Percentiles rank a stretch among this genome's conserved stretches.
These are phyloP conservation scores for Symbiodinium natans DNA, from an alignment of 73 alveolate species.

Conservation along the genomic window DNA sequence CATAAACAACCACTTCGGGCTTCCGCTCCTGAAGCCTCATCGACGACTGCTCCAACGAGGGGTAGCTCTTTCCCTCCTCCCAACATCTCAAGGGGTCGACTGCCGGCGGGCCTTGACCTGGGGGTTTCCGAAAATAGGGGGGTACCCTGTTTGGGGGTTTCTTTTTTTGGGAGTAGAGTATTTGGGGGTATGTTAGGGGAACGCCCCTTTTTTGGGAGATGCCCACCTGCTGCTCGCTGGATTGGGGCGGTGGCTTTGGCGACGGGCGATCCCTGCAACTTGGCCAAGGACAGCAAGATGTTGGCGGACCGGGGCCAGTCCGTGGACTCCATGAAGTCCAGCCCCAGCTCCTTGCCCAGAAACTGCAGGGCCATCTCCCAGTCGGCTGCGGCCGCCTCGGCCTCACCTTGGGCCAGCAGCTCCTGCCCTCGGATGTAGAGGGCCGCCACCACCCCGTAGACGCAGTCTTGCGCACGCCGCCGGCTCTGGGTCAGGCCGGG, in stretches of 20 bases:
- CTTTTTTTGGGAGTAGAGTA: too few relatives aligned
- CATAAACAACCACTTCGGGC: conserved; percentile 26
- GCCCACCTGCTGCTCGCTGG: too few relatives aligned
- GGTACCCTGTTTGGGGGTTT: too few relatives aligned
- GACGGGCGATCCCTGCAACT: too few relatives aligned
- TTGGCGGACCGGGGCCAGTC: conserved; percentile 54
- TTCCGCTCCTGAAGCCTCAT: conserved; percentile 23
- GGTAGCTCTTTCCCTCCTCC: conserved; percentile 4
- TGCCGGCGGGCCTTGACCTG: conserved; percentile 22
- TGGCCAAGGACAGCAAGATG: not conserved
- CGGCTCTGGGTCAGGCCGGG: not conserved
- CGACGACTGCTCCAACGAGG: conserved; percentile 6
- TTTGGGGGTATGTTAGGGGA: too few relatives aligned
- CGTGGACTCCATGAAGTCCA: conserved; percentile 86
- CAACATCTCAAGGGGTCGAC: conserved; percentile 28
- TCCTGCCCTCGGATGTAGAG: conserved; percentile 35
- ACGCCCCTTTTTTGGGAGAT: too few relatives aligned
- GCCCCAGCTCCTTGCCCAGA: conserved; percentile 81
- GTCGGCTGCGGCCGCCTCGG: not conserved
- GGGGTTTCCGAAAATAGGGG: not conserved
- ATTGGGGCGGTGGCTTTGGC: too few relatives aligned
- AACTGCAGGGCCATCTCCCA: conserved; percentile 69
- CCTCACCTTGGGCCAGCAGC: not conserved
- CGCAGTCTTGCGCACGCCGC: conserved; percentile 27
- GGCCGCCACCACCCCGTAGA: conserved; percentile 54